Conservation (phyloP, 352 stramenopile species). For the Phytopythium boreale region DNA sequence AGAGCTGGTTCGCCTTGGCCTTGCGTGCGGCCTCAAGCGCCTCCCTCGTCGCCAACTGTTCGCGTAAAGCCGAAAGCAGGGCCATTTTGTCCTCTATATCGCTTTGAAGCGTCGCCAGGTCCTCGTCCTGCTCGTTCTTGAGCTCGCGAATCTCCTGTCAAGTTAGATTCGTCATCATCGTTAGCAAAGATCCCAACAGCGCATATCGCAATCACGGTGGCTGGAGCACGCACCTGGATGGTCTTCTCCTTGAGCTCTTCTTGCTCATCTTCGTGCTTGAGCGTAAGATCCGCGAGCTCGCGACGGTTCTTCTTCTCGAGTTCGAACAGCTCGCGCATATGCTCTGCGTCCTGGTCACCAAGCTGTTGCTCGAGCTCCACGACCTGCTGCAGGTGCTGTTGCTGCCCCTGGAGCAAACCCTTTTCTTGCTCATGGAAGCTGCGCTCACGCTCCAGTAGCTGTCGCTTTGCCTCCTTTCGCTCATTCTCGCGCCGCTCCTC, state of each 20-base stretch:
- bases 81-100: conserved; percentile 51
- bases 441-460: conserved; percentile 59
- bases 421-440: conserved; percentile 73
- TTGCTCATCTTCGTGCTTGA: conserved; percentile 52
- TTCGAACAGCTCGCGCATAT: conserved; percentile 63
- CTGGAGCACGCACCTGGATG: conserved; percentile 36
- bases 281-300: conserved; percentile 32
- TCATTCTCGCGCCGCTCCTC: conserved; percentile 45
- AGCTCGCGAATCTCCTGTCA: conserved; percentile 51
- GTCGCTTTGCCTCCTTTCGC: conserved; percentile 39
- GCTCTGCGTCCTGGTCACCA: conserved; percentile 56
- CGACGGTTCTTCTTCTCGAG: conserved; percentile 56
- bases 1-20: conserved; percentile 34
- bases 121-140: conserved; percentile 59
- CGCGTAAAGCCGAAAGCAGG: conserved; percentile 40
- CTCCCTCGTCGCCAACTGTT: conserved; percentile 54
- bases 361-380: conserved; percentile 62
- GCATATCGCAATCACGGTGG: background rate
- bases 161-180: background rate
- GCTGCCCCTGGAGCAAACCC: conserved; percentile 55
- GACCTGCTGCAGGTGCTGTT: conserved; percentile 56
- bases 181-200: background rate
- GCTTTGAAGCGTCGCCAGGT: conserved; percentile 38
- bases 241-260: conserved; percentile 56
- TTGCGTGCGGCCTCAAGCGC: conserved; percentile 32